Evolutionary conservation across 1,284 basidiomycete species (phyloP).

Genomic region (Ustilago trichophora): DNA sequence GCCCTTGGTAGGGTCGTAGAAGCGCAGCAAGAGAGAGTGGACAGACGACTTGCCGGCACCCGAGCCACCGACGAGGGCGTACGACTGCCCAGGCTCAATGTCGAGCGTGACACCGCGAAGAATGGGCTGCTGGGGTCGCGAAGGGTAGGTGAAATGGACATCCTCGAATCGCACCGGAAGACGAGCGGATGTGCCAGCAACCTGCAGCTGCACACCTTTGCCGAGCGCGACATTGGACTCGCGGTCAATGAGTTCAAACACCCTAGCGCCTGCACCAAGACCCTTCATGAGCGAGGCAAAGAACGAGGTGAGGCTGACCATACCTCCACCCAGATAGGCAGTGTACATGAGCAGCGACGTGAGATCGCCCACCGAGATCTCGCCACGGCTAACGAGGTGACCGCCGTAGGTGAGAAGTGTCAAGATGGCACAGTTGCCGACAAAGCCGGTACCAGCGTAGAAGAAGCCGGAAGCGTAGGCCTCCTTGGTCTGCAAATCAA

Average conservation of each 20-base stretch:
- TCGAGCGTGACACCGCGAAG: conserved; percentile 66
- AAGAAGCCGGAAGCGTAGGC: conserved; percentile 90
- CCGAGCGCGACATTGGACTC: conserved; percentile 60
- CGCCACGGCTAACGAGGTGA: conserved; percentile 83
- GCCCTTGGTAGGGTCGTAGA: conserved; percentile 88
- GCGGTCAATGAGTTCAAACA: conserved; percentile 89
- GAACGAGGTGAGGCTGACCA: conserved; percentile 68
- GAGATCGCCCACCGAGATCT: conserved; percentile 74
- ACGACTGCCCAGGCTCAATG: conserved; percentile 64
- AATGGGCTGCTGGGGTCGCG: conserved; percentile 64
- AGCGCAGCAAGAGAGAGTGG: conserved; percentile 85
- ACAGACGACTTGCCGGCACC: conserved; percentile 80
- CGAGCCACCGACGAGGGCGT: conserved; percentile 67
- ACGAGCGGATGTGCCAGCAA: conserved; percentile 6
- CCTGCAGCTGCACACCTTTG: conserved; percentile 33
- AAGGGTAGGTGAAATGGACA: conserved; percentile 68
- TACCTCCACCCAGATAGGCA: conserved; percentile 79
- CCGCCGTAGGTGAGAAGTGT: conserved; percentile 93
- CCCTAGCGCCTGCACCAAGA: conserved; percentile 88
- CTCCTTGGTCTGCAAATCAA: conserved; percentile 83
- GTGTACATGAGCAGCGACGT: conserved; percentile 87
- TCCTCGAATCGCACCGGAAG: conserved; percentile 66
- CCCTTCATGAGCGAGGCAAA: conserved; percentile 72
- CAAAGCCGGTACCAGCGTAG: conserved; percentile 86
- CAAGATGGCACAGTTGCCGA: conserved; percentile 90